A percentile compares a stretch with the other conserved stretches of the same genome.
phyloP scores from a whole-genome alignment of 495 filamentous ascomycete genomes.

The Paragyromitra xinjiangensis region DNA sequence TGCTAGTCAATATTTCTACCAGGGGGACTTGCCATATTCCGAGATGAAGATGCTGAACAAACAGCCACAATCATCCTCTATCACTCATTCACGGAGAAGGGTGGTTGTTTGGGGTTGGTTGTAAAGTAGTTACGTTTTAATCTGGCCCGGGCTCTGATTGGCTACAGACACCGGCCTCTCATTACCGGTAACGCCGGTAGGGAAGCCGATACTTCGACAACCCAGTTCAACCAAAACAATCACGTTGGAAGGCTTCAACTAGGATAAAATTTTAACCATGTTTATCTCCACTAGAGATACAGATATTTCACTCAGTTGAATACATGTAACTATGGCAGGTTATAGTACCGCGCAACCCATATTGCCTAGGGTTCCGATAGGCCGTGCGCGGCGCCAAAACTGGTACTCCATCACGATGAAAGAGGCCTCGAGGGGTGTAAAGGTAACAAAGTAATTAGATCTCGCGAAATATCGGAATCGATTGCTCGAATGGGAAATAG shows the following conservation, averaged over 20 bases:
- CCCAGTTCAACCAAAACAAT: slow-evolving; percentile 12
- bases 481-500: background rate
- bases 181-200: slow-evolving; percentile 35
- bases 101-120: slow-evolving; percentile 27
- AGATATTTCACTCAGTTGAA: slow-evolving; percentile 1
- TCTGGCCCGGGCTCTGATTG: slow-evolving; percentile 19
- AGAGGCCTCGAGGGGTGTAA: too few species aligned
- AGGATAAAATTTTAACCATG: slow-evolving; percentile 13
- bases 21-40: slow-evolving; percentile 6
- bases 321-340: background rate
- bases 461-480: background rate
- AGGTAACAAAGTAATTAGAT: background rate
- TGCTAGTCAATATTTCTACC: background rate
- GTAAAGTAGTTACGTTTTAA: slow-evolving; percentile 23
- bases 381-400: too few species aligned
- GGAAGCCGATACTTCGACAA: slow-evolving; percentile 26
- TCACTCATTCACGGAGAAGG: slow-evolving; percentile 33
- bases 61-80: slow-evolving; percentile 21
- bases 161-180: slow-evolving; percentile 3
- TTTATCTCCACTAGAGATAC: background rate
- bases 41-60: background rate
- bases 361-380: too few species aligned
- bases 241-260: slow-evolving; percentile 7
- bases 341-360: background rate
- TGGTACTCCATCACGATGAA: too few species aligned